These are phyloP conservation scores for Trametes cinnabarina DNA, from an alignment of 768 basidiomycete genomes.

Conservation along the genomic window DNA sequence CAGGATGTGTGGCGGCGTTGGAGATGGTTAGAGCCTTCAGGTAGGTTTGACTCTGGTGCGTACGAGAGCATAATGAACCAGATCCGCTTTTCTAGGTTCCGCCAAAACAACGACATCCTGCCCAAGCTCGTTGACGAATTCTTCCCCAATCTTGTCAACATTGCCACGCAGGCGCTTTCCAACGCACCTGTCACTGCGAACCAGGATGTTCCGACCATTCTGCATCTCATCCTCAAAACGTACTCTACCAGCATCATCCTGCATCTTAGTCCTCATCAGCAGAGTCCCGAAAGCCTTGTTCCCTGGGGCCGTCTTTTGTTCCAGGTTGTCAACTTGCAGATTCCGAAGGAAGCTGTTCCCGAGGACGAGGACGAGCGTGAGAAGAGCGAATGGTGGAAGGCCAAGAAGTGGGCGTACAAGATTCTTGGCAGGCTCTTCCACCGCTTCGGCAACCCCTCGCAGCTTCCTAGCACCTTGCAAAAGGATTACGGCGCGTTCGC, in stretches of 20 bases:
- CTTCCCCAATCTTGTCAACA: constrained; percentile 74
- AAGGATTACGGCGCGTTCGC: constrained; percentile 70
- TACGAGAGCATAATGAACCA: not conserved
- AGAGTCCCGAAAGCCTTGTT: constrained; percentile 68
- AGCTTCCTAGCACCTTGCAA: constrained; percentile 72
- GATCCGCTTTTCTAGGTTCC: constrained; percentile 50
- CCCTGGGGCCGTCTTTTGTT: constrained; percentile 89
- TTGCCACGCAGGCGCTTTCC: constrained; percentile 68
- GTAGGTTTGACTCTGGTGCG: constrained; percentile 37
- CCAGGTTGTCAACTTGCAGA: constrained; percentile 66
- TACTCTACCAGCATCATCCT: constrained; percentile 83
- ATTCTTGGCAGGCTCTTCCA: constrained; percentile 78
- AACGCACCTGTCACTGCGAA: constrained; percentile 55
- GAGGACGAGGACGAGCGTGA: constrained; percentile 75
- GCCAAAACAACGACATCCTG: constrained; percentile 58
- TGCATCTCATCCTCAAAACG: constrained; percentile 84
- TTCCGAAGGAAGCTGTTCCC: constrained; percentile 65
- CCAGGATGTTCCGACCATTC: constrained; percentile 76
- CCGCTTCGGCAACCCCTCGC: constrained; percentile 85
- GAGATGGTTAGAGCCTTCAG: constrained; percentile 79
- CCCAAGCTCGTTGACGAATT: constrained; percentile 57
- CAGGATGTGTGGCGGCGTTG: constrained; percentile 74
- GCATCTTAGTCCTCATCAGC: constrained; percentile 71
- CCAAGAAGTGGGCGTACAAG: constrained; percentile 93
- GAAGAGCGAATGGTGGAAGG: constrained; percentile 83